Evolutionary conservation across 1,139 yeast genomes (phyloP).

Genomic region (Meyerozyma guilliermondii): DNA sequence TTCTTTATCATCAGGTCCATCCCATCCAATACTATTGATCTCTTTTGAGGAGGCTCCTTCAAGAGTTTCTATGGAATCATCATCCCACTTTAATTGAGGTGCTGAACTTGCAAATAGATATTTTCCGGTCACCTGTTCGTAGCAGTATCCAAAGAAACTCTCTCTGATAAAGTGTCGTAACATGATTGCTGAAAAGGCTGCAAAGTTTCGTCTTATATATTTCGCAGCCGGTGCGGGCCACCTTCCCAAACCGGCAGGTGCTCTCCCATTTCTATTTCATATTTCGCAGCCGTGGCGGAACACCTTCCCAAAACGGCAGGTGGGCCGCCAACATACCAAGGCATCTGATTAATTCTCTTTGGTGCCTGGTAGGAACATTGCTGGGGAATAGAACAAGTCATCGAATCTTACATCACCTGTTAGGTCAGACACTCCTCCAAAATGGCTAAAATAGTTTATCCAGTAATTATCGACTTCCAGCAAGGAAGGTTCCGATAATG

Average conservation of each 20-base stretch:
- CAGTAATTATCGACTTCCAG: neutral
- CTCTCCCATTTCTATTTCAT: no score
- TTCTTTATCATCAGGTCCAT: conserved; percentile 6
- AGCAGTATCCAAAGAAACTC: neutral
- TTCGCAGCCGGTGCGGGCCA: neutral
- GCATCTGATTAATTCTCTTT: neutral
- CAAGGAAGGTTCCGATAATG: neutral
- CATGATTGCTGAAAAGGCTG: neutral
- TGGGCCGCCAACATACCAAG: neutral
- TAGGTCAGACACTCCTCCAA: neutral
- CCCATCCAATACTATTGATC: conserved; percentile 3
- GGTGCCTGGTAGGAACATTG: neutral
- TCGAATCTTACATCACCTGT: neutral
- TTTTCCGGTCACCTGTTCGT: neutral
- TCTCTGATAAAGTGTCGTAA: neutral
- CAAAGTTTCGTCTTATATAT: neutral
- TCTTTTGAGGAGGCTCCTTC: neutral
- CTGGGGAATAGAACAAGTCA: neutral
- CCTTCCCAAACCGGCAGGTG: no score
- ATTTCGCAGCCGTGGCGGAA: neutral
- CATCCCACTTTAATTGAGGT: neutral
- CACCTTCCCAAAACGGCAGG: neutral
- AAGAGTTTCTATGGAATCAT: neutral
- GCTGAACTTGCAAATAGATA: neutral
- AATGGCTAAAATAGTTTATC: neutral